Conservation (phyloP, 371 early-diverging fungal genomes). For the Rhizomucor pusillus region DNA sequence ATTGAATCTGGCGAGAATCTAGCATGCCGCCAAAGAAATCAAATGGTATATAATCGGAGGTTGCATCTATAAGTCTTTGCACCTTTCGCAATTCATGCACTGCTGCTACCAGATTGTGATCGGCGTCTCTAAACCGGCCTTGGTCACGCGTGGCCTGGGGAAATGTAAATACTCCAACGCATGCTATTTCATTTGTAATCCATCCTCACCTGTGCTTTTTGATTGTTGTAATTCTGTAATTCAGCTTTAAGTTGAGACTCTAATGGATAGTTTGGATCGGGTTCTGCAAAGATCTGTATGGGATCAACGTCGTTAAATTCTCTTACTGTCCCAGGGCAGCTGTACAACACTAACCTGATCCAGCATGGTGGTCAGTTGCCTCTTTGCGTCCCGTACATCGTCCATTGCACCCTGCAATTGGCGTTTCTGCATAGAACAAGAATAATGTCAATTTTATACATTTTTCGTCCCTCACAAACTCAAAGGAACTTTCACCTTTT, state of each 20-base stretch:
- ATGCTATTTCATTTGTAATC: background rate
- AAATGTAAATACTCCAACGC: too few species aligned
- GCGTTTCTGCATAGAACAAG: background rate
- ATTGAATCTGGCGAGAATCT: slow-evolving; percentile 33
- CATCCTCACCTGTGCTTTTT: background rate
- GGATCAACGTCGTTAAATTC: background rate
- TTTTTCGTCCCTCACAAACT: background rate
- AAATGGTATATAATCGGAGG: slow-evolving; percentile 32
- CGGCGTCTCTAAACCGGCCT: slow-evolving; percentile 26
- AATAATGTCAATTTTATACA: background rate
- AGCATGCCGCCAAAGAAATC: slow-evolving; percentile 40
- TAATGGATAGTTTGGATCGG: slow-evolving; percentile 20
- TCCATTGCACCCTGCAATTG: too few species aligned
- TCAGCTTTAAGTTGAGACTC: slow-evolving; percentile 31
- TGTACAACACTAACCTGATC: slow-evolving; percentile 10
- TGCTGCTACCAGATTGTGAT: slow-evolving; percentile 23
- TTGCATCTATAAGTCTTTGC: slow-evolving; percentile 21
- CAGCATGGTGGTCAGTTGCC: background rate
- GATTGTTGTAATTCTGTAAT: slow-evolving; percentile 27
- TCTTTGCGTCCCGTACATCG: too few species aligned
- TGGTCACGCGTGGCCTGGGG: slow-evolving; percentile 31
- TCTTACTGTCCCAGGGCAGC: background rate
- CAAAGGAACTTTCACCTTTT: slow-evolving; percentile 7
- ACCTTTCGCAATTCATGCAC: slow-evolving; percentile 20
- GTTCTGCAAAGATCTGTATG: slow-evolving; percentile 24